These are phyloP conservation scores for Neofusicoccum cordaticola DNA, from an alignment of 2,329 filamentous ascomycete species.

Conservation along the genomic window DNA sequence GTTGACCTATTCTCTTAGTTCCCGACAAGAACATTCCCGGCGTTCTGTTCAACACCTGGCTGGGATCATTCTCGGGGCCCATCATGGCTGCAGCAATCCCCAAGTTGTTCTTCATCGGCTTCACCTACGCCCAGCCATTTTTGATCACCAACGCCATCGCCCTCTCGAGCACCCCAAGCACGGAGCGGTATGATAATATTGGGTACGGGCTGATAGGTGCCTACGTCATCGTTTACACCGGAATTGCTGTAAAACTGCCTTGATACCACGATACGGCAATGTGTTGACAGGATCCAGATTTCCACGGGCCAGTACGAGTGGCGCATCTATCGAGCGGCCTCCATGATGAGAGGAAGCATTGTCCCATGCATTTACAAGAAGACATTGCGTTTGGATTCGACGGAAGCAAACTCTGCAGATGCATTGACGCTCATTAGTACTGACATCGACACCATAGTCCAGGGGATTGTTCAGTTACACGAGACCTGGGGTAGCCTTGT, in stretches of 20 bases:
- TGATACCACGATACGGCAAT: slow-evolving; percentile 18
- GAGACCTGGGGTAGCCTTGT: slow-evolving; percentile 46
- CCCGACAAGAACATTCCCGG: neutral
- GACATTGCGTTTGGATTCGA: slow-evolving; percentile 24
- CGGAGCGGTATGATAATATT: slow-evolving; percentile 23
- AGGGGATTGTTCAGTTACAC: neutral
- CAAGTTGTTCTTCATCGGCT: slow-evolving; percentile 21
- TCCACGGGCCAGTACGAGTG: slow-evolving; percentile 30
- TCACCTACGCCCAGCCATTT: slow-evolving; percentile 23
- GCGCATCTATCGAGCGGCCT: slow-evolving; percentile 21
- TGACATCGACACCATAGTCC: slow-evolving; percentile 1
- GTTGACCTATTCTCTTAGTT: neutral
- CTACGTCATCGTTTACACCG: slow-evolving; percentile 42
- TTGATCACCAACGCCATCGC: slow-evolving; percentile 19
- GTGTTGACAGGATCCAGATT: slow-evolving; percentile 25
- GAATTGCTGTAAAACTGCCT: slow-evolving; percentile 36
- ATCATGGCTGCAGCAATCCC: slow-evolving; percentile 8
- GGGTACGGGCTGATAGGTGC: slow-evolving; percentile 46
- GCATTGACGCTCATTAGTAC: slow-evolving; percentile 6
- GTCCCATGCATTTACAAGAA: slow-evolving; percentile 52
- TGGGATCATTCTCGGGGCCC: neutral
- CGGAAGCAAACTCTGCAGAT: neutral
- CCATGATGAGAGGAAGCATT: slow-evolving; percentile 43
- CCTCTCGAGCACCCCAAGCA: neutral
- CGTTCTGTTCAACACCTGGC: neutral